Conservation (phyloP, 1,284 basidiomycete species). For the Bondarzewia mesenterica region DNA sequence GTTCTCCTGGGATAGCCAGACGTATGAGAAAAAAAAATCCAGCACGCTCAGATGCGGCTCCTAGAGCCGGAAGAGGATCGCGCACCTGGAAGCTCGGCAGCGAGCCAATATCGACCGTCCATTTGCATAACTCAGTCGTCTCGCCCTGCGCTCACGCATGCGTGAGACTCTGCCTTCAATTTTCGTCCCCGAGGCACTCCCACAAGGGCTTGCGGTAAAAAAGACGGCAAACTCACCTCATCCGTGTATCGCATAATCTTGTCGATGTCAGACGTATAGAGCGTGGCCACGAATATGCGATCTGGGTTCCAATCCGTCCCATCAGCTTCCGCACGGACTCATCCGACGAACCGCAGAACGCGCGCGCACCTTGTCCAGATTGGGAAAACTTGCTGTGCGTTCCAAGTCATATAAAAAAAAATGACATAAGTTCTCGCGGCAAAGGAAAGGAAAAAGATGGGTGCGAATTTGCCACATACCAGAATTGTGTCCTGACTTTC, state of each 20-base stretch:
- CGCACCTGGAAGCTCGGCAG: constrained; percentile 54
- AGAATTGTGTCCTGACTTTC: constrained; percentile 70
- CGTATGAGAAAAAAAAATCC: background rate
- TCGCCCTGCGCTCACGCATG: constrained; percentile 44
- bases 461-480: constrained; percentile 45
- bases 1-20: constrained; percentile 43
- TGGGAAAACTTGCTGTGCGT: constrained; percentile 64
- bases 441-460: too few species aligned
- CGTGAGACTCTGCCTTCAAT: too few species aligned
- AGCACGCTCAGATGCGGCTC: too few species aligned
- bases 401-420: too few species aligned
- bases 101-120: constrained; percentile 74
- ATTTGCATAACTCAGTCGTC: constrained; percentile 70
- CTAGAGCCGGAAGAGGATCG: background rate
- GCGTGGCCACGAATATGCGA: constrained; percentile 65
- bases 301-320: too few species aligned
- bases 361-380: constrained; percentile 47
- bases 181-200: too few species aligned
- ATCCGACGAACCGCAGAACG: background rate
- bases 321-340: background rate
- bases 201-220: background rate
- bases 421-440: too few species aligned
- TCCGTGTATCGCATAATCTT: constrained; percentile 74
- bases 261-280: constrained; percentile 69
- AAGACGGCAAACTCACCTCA: constrained; percentile 37